Evolutionary conservation across 2,329 filamentous ascomycete species (phyloP).

Genomic region (Kalmusia sp.): DNA sequence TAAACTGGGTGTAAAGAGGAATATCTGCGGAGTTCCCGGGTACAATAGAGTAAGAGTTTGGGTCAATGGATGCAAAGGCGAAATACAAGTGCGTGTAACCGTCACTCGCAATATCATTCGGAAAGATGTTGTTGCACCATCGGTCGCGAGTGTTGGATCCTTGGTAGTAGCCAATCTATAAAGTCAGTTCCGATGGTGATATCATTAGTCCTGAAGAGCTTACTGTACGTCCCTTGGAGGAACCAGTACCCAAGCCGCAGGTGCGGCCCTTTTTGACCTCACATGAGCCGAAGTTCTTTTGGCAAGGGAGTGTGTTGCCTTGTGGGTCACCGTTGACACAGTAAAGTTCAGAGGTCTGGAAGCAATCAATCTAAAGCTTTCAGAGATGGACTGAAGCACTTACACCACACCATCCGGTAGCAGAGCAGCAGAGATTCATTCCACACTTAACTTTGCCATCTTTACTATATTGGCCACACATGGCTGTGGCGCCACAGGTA

Average conservation of each 20-base stretch:
- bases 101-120: slow-evolving; percentile 40
- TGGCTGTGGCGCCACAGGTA: slow-evolving; percentile 44
- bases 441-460: slow-evolving; percentile 8
- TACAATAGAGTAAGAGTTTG: slow-evolving; percentile 28
- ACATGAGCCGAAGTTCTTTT: slow-evolving; percentile 47
- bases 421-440: slow-evolving; percentile 24
- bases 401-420: slow-evolving; percentile 24
- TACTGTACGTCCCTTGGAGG: slow-evolving; percentile 35
- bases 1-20: slow-evolving; percentile 37
- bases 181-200: no score
- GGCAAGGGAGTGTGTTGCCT: slow-evolving; percentile 32
- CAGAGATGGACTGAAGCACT: neutral
- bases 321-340: slow-evolving; percentile 26
- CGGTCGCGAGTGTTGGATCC: slow-evolving; percentile 26
- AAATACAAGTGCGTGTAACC: slow-evolving; percentile 45
- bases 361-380: slow-evolving; percentile 8
- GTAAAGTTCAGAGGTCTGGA: slow-evolving; percentile 14
- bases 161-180: slow-evolving; percentile 51
- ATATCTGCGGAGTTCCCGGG: slow-evolving; percentile 22
- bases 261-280: slow-evolving; percentile 24
- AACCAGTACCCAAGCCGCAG: slow-evolving; percentile 28
- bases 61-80: slow-evolving; percentile 34
- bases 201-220: no score
- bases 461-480: slow-evolving; percentile 40
- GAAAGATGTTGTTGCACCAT: slow-evolving; percentile 40